Evolutionary conservation across 2,329 filamentous ascomycete species (phyloP), one percentile per base, ranked within the genome.

Genomic region (Emydomyces testavorans): DNA sequence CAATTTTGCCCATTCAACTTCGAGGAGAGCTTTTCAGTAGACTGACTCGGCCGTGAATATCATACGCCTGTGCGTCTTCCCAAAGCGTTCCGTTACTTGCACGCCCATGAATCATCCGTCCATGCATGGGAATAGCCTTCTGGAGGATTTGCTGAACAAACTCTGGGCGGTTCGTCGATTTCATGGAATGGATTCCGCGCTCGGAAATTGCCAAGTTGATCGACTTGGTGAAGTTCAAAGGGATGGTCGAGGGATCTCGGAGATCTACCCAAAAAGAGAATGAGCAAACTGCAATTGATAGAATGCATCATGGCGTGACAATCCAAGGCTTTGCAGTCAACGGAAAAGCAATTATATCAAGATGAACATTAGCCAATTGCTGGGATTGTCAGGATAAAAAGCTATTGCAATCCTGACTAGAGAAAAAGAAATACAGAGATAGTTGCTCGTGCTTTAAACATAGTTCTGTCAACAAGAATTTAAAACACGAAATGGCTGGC

Each of bases 171-270:
- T 79, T 77, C 1, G 85, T 79, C 57, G 84, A 72, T 45, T 78
- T 77, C 67, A 98, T 82, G 18, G 90, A 85, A 64, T 92, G 85
- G 63, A 96, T 89, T 26, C 92, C 92, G 50, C 92, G 80, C 63
- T 96, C 89, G 0, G 92, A 96, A 0, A 98, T 73, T 18, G 92
- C 90, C 48, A 98, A 71, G 62, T 98, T 98, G 71, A 98, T 98
- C n/a, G 92, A 96, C 65, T 88, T 94, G 52, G 89, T 94, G 62
- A 95, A 95, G 66, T 95, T 95, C 52, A 96, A 74, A 2, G 90
- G 89, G 24, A 81, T 80, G 0, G 85, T 94, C 2, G 79, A 76
- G 2, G 84, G 81, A 62, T 93, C 81, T 34, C 92, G 81, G 41
- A 96, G 80, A 70, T 98, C 92, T 96, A 54, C 42, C 50, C 48